A percentile compares a stretch with the other conserved stretches of the same genome.
Evolutionary conservation across 208 protist species (phyloP).

Genomic region (Strigomonas galati): DNA sequence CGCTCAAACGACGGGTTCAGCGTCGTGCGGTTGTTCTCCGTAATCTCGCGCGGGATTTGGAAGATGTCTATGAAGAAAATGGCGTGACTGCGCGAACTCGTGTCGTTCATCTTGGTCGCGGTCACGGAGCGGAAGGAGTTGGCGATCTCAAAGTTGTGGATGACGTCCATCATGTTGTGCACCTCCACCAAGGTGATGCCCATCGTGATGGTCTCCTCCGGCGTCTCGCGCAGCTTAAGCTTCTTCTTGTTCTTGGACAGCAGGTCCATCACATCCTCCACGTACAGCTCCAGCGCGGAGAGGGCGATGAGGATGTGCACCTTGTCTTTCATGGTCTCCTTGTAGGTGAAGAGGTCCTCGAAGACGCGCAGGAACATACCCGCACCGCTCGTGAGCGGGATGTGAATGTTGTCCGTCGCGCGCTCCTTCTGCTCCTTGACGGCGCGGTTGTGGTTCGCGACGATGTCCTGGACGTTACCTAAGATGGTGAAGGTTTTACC

Average conservation of each 20-base stretch:
- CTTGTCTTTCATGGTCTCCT: constrained; percentile 28
- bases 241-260: constrained; percentile 67
- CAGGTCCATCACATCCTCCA: constrained; percentile 87
- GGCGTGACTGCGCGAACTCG: constrained; percentile 87
- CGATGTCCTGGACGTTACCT: constrained; percentile 45
- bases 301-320: constrained; percentile 72
- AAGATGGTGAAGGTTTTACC: constrained; percentile 93
- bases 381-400: constrained; percentile 38
- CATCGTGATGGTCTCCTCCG: constrained; percentile 64
- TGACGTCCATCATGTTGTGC: constrained; percentile 62
- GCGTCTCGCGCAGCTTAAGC: constrained; percentile 76
- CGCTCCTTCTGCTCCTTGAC: neutral
- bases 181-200: constrained; percentile 70
- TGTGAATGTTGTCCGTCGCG: neutral
- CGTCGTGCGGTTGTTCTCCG: neutral
- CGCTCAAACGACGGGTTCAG: constrained; percentile 11
- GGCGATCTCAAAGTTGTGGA: constrained; percentile 66
- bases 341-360: constrained; percentile 80
- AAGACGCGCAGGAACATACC: constrained; percentile 87
- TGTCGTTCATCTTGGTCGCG: constrained; percentile 89
- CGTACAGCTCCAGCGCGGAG: constrained; percentile 85
- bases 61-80: constrained; percentile 90
- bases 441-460: constrained; percentile 5
- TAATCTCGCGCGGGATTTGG: constrained; percentile 43
- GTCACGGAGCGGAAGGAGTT: constrained; percentile 74